A percentile compares a stretch with the other conserved stretches of the same genome.
These are phyloP conservation scores for Aspergillus egyptiacus DNA, from an alignment of 495 filamentous ascomycete species.

Conservation along the genomic window DNA sequence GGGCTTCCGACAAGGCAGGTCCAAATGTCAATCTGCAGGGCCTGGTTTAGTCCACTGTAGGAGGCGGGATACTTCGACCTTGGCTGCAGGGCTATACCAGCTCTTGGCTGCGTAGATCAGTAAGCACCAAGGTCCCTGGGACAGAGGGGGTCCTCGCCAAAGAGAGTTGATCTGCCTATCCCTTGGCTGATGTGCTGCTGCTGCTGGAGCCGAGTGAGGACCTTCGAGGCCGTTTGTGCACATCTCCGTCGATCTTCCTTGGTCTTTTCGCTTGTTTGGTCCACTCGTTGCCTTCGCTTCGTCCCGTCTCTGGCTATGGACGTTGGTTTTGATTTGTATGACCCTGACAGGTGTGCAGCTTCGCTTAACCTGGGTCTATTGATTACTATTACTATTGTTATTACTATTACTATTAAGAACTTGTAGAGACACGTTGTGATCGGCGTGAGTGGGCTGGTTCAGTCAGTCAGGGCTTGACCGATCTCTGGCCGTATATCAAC, in stretches of 20 bases:
- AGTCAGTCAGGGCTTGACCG: no score
- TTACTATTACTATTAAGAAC: no score
- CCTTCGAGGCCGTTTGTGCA: constrained; percentile 40
- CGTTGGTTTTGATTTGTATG: no score
- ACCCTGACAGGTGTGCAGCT: no score
- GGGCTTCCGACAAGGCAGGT: background rate
- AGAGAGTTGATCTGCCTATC: no score
- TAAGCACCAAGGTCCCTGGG: constrained; percentile 12
- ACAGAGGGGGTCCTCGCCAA: constrained; percentile 6
- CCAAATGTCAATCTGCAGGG: constrained; percentile 3
- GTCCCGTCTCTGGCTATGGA: background rate
- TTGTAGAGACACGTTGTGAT: no score
- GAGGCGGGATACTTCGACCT: background rate
- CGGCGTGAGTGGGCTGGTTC: no score
- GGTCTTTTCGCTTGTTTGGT: constrained; percentile 7
- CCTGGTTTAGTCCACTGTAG: background rate
- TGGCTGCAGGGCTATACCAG: background rate
- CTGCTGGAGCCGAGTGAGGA: constrained; percentile 15
- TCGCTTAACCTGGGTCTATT: no score
- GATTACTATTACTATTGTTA: no score
- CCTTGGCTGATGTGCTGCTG: background rate
- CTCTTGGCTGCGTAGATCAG: no score
- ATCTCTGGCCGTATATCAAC: no score
- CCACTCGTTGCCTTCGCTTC: no score
- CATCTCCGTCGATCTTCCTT: constrained; percentile 20